Percentiles rank a stretch among this genome's conserved stretches.
phyloP scores from a whole-genome alignment of 1,284 basidiomycete species.

The Ganoderma resinaceum region DNA sequence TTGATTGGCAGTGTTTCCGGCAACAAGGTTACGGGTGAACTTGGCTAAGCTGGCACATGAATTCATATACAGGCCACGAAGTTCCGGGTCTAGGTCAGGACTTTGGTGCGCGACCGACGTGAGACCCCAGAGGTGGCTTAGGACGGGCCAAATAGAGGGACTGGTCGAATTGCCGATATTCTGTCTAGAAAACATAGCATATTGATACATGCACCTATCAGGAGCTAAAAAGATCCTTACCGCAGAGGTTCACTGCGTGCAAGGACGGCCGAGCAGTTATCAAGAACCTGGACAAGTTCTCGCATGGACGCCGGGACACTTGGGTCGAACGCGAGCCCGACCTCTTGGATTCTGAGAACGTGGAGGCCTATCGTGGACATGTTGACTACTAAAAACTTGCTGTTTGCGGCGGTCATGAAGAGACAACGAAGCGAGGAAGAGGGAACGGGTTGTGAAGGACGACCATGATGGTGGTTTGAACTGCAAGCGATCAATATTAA shows the following conservation, averaged over 20 bases:
- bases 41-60: conserved; percentile 63
- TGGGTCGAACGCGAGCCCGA: conserved; percentile 20
- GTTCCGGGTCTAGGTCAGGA: conserved; percentile 42
- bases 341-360: conserved; percentile 17
- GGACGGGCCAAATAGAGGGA: conserved; percentile 59
- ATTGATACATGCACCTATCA: conserved; percentile 2
- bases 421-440: neutral
- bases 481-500: neutral
- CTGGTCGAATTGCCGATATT: conserved; percentile 49
- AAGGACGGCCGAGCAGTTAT: conserved; percentile 53
- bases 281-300: conserved; percentile 46
- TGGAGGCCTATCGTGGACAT: neutral
- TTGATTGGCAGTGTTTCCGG: conserved; percentile 72
- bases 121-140: conserved; percentile 62
- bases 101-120: conserved; percentile 51
- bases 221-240: conserved; percentile 38
- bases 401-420: neutral
- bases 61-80: conserved; percentile 39
- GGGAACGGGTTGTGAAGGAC: neutral
- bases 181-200: conserved; percentile 41
- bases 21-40: conserved; percentile 81
- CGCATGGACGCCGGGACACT: conserved; percentile 18
- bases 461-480: neutral
- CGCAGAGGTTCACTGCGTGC: conserved; percentile 52
- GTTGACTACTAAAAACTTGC: neutral